Evolutionary conservation across 257 asterid species (phyloP), one percentile per base, ranked within the genome.

Genomic region (Ballota nigra): DNA sequence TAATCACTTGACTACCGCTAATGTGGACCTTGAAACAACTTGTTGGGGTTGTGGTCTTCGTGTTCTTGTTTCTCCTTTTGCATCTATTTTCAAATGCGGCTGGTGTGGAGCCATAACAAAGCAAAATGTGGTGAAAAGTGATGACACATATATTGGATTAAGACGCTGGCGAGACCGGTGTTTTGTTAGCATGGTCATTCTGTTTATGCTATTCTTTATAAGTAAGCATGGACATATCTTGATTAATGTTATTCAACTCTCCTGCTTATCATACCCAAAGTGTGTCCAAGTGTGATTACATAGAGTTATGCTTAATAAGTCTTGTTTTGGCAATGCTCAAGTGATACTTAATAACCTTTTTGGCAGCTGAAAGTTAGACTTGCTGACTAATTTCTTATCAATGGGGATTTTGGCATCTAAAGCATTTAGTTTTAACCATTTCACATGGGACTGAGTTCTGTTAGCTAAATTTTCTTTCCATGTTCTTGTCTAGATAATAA

Each of bases 31-130:
- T 73, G 97, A 86, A 82, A 88, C 91, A 61, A 77, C 80, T 38
- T 94, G 99, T 75, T 91, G 98, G 99, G 97, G 96, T 71, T 94
- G 99, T 87, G 99, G 99, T 65, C 86, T 89, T 79, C 87, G 83
- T 61, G 87, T 94, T 70, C 80, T 87, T 71, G 92, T 94, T 82
- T 84, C 97, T 69, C 89, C 90, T 11, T 36, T 63, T 71, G 95
- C 92, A 28, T 73, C 92, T 20, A 78, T 85, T 75, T 91, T 94
- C 78, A 89, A 86, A 79, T 94, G 98, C 38, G 96, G 95, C 63
- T 94, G 97, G 99, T 94, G 98, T 75, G 99, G 97, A 79, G 97
- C 98, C 59, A 88, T 94, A 76, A 89, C 97, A 41, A 81, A 86
- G 78, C 90, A 75, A 68, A 80, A 81, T 55, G 73, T 78, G 19